These are phyloP conservation scores for Leucosporidium scottii DNA, from an alignment of 768 basidiomycete genomes.

Conservation along the genomic window DNA sequence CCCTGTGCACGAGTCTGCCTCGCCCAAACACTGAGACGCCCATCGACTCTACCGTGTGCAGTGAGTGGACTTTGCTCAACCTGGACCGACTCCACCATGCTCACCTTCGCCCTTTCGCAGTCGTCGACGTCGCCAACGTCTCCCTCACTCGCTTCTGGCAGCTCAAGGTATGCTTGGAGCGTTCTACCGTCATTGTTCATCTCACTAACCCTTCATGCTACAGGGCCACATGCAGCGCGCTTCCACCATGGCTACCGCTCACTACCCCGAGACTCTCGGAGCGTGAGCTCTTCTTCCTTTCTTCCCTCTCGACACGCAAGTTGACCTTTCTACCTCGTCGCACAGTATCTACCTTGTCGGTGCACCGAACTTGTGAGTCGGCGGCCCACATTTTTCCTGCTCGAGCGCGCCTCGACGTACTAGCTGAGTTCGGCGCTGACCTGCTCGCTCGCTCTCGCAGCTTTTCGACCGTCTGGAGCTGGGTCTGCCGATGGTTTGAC, in stretches of 20 bases:
- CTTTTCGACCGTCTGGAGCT: conserved; percentile 75
- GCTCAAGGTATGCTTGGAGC: conserved; percentile 45
- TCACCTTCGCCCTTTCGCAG: conserved; percentile 41
- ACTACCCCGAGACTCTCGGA: conserved; percentile 74
- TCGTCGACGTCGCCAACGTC: conserved; percentile 64
- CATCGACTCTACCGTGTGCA: conserved; percentile 18
- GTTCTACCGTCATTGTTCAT: not conserved
- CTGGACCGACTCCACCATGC: not conserved
- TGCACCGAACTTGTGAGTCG: conserved; percentile 55
- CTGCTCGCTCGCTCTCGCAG: too few relatives aligned
- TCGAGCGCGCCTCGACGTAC: too few relatives aligned
- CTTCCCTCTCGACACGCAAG: not conserved
- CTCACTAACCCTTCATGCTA: not conserved
- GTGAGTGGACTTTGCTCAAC: not conserved
- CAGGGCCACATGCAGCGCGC: conserved; percentile 63
- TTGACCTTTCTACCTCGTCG: not conserved
- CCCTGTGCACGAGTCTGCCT: conserved; percentile 58
- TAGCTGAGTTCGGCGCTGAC: too few relatives aligned
- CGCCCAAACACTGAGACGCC: conserved; percentile 40
- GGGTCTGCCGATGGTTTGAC: conserved; percentile 54
- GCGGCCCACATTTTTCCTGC: too few relatives aligned
- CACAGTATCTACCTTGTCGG: conserved; percentile 53
- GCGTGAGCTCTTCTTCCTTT: conserved; percentile 41
- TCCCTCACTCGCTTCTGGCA: conserved; percentile 62
- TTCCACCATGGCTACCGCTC: conserved; percentile 63